Evolutionary conservation across 2,329 filamentous ascomycete species (phyloP).

Genomic region (Trichoderma polysporum): DNA sequence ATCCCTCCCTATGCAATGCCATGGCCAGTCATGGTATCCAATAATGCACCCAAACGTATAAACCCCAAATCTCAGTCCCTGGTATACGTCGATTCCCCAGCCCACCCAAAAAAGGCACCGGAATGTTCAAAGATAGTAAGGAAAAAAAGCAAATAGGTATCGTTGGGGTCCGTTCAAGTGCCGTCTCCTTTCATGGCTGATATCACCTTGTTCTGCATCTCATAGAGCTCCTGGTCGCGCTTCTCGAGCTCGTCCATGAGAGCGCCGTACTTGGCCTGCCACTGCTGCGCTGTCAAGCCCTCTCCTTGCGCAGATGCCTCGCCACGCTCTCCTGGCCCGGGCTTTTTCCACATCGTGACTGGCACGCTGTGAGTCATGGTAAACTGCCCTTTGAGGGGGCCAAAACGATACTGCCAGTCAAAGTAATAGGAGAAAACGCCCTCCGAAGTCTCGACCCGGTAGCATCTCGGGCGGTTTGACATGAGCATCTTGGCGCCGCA

Average conservation of each 20-base stretch:
- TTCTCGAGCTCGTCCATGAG: constrained; percentile 60
- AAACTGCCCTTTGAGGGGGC: constrained; percentile 52
- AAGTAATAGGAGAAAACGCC: constrained; percentile 49
- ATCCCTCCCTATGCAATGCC: background rate
- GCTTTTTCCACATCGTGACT: constrained; percentile 43
- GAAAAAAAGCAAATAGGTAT: constrained; percentile 21
- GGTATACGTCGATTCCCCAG: background rate
- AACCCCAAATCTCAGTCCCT: background rate
- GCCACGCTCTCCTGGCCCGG: constrained; percentile 25
- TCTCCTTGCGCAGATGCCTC: constrained; percentile 16
- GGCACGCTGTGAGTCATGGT: constrained; percentile 51
- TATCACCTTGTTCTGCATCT: constrained; percentile 46
- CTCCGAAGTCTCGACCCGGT: constrained; percentile 44
- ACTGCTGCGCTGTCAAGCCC: constrained; percentile 40
- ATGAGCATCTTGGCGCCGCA: constrained; percentile 54
- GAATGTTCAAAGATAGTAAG: background rate
- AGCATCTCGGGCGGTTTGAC: constrained; percentile 40
- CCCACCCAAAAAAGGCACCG: background rate
- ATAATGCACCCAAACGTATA: background rate
- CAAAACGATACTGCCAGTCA: constrained; percentile 57
- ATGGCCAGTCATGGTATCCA: background rate
- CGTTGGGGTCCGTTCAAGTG: constrained; percentile 10
- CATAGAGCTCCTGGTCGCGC: constrained; percentile 53
- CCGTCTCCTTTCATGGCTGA: constrained; percentile 33
- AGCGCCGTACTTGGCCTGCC: constrained; percentile 55